A percentile compares a stretch with the other conserved stretches of the same genome.
phyloP scores from a whole-genome alignment of 179 eudicot genomes.

The Heliamphora pulchella region DNA sequence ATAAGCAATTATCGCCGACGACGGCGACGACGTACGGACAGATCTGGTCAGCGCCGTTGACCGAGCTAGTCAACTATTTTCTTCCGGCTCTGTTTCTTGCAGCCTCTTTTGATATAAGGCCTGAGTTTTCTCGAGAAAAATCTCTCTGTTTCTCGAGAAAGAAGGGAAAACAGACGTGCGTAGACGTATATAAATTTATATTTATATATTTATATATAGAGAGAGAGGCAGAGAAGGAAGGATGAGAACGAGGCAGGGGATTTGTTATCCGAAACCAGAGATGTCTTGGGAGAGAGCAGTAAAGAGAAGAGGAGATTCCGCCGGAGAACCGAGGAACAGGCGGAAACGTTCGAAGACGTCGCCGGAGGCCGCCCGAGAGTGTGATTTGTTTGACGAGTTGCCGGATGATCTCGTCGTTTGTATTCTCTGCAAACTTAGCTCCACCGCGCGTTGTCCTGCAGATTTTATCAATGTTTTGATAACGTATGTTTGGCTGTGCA shows the following conservation, averaged over 20 bases:
- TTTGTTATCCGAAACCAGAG: conserved; percentile 27
- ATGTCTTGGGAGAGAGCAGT: conserved; percentile 7
- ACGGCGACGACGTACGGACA: conserved; percentile 15
- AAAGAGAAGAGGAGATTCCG: not conserved
- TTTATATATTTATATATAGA: conserved; percentile 2
- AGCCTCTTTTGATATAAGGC: conserved; percentile 14
- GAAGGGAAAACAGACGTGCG: not conserved
- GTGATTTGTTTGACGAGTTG: conserved; percentile 19
- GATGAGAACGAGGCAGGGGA: conserved; percentile 55
- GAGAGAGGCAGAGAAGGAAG: conserved; percentile 17
- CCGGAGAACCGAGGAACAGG: not conserved
- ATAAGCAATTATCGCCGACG: not conserved
- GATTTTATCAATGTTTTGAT: conserved; percentile 16
- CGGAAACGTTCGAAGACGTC: not conserved
- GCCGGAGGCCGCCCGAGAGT: not conserved
- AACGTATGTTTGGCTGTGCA: conserved; percentile 32
- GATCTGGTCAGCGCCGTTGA: conserved; percentile 43
- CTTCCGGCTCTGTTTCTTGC: conserved; percentile 1
- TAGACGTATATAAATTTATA: not conserved
- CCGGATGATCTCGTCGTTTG: conserved; percentile 22
- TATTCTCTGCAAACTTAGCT: conserved; percentile 19
- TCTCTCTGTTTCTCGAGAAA: not conserved
- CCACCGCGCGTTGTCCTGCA: conserved; percentile 18
- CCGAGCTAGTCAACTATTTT: conserved; percentile 11
- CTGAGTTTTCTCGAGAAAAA: not conserved